Evolutionary conservation across 179 eudicot genomes (phyloP).

Genomic region (Patellifolia procumbens): DNA sequence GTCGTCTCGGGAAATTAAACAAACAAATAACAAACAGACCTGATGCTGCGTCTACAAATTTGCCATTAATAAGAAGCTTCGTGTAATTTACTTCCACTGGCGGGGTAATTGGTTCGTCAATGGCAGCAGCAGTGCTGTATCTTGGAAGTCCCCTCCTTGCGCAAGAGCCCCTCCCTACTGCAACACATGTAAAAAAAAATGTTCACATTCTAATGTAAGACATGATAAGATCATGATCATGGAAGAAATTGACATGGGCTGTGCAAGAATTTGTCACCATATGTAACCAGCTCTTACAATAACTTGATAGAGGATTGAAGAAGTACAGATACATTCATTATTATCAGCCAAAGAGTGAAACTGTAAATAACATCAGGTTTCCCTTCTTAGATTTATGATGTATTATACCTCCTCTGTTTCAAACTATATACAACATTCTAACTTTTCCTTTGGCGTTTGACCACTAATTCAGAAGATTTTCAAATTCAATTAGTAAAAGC

Average conservation of each 20-base stretch:
- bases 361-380: neutral
- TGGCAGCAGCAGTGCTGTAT: constrained; percentile 48
- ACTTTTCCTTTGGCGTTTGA: too few relatives aligned
- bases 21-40: constrained; percentile 31
- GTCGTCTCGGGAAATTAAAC: neutral
- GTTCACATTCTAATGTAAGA: neutral
- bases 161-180: constrained; percentile 37
- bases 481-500: too few relatives aligned
- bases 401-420: neutral
- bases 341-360: neutral
- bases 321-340: neutral
- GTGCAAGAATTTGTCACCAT: neutral
- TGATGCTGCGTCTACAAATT: constrained; percentile 66
- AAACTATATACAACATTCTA: too few relatives aligned
- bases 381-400: neutral
- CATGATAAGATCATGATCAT: neutral
- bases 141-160: constrained; percentile 31
- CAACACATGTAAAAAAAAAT: neutral
- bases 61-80: constrained; percentile 55
- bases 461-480: too few relatives aligned
- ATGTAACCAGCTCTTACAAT: neutral
- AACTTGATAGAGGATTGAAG: neutral
- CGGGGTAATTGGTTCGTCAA: constrained; percentile 57
- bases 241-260: neutral
- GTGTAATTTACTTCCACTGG: constrained; percentile 42